phyloP scores from a whole-genome alignment of 108 stramenopile genomes.

The Skeletonema grethae region DNA sequence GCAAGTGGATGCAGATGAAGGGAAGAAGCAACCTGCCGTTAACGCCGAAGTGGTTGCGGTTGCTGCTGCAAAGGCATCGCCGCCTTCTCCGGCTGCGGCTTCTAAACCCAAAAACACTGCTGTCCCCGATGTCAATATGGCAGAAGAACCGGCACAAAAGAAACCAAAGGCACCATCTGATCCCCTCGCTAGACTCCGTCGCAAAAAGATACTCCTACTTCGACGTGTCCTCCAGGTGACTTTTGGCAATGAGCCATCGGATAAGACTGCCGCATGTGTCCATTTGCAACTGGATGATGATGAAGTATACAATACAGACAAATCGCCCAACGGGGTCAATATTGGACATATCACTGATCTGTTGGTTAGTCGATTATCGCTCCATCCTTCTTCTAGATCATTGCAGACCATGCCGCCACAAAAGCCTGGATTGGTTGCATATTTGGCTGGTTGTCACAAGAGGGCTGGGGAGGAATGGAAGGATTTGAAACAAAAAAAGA shows the following conservation, averaged over 20 bases:
- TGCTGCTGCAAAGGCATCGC: slow-evolving; percentile 3
- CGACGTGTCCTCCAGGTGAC: slow-evolving; percentile 56
- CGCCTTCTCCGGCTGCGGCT: slow-evolving; percentile 1
- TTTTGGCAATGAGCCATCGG: slow-evolving; percentile 16
- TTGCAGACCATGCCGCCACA: slow-evolving; percentile 29
- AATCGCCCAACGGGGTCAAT: slow-evolving; percentile 21
- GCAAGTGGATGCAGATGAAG: slow-evolving; percentile 46
- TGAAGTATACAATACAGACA: slow-evolving; percentile 32
- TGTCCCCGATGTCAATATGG: slow-evolving; percentile 16
- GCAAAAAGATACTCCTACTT: slow-evolving; percentile 65
- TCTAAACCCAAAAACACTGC: slow-evolving; percentile 12
- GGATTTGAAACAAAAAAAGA: slow-evolving; percentile 21
- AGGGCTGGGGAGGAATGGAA: slow-evolving; percentile 72
- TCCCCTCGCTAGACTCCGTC: slow-evolving; percentile 60
- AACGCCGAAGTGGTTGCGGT: slow-evolving; percentile 8
- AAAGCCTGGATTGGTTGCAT: slow-evolving; percentile 49
- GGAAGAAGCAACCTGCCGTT: slow-evolving; percentile 9
- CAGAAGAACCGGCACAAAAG: slow-evolving; percentile 35
- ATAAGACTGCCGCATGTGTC: slow-evolving; percentile 26
- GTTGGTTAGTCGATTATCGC: slow-evolving; percentile 62
- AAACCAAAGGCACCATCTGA: slow-evolving; percentile 47
- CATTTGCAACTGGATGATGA: slow-evolving; percentile 38
- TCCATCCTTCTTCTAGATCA: slow-evolving; percentile 12
- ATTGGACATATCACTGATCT: slow-evolving; percentile 64
- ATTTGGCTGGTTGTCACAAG: slow-evolving; percentile 64